These are phyloP conservation scores for Aureobasidium sp. DNA, from an alignment of 2,329 filamentous ascomycete species.

Conservation along the genomic window DNA sequence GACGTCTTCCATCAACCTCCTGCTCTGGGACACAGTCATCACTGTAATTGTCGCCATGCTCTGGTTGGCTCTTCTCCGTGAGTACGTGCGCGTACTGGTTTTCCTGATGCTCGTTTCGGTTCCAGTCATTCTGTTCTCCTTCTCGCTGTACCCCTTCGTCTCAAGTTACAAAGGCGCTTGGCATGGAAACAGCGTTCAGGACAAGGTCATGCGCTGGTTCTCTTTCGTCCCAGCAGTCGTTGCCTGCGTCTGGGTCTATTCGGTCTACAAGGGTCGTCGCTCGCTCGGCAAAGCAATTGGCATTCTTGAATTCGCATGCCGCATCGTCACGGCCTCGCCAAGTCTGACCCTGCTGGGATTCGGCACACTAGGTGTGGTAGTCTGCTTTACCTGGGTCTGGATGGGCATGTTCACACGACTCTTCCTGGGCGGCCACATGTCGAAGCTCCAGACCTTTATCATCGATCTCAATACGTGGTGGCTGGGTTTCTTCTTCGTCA, in stretches of 20 bases:
- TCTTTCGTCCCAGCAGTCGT: conserved; percentile 69
- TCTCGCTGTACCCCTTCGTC: conserved; percentile 84
- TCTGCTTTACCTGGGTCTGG: conserved; percentile 93
- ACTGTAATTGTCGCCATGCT: conserved; percentile 79
- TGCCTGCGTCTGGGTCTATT: conserved; percentile 73
- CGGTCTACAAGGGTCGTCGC: conserved; percentile 71
- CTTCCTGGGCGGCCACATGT: conserved; percentile 85
- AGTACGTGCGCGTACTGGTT: conserved; percentile 80
- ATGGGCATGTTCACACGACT: conserved; percentile 92
- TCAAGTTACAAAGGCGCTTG: conserved; percentile 76
- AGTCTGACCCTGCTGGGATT: conserved; percentile 80
- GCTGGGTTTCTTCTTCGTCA: conserved; percentile 83
- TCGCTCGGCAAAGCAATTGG: conserved; percentile 76
- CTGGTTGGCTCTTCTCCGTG: conserved; percentile 82
- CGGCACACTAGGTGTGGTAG: conserved; percentile 64
- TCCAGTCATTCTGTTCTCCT: conserved; percentile 77
- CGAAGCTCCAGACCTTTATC: conserved; percentile 57
- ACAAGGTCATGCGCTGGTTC: conserved; percentile 80
- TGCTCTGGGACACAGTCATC: conserved; percentile 87
- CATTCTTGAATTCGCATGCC: conserved; percentile 86
- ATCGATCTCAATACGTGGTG: conserved; percentile 89
- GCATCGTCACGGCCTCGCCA: conserved; percentile 77
- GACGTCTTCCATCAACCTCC: conserved; percentile 77
- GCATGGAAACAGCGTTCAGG: conserved; percentile 73
- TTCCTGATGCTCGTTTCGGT: conserved; percentile 75